Conservation (phyloP, 2,329 filamentous ascomycete genomes). For the Trichoderma sp. region DNA sequence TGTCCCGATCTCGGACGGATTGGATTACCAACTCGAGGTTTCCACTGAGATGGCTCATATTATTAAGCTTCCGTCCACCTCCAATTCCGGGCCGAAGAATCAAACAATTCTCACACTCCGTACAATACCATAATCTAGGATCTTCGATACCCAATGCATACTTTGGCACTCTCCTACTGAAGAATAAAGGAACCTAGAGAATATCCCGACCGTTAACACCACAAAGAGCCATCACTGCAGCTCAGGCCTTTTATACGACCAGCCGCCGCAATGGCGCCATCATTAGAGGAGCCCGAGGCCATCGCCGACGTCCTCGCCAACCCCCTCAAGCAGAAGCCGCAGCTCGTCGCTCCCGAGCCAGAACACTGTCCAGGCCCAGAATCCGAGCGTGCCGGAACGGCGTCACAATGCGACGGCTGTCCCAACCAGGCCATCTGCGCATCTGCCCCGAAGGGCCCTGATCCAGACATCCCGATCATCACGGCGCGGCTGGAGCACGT, state of each 20-base stretch:
- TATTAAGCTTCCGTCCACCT: constrained; percentile 24
- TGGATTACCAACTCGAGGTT: neutral
- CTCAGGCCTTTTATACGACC: neutral
- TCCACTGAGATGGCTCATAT: constrained; percentile 4
- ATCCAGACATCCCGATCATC: constrained; percentile 89
- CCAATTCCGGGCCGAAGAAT: neutral
- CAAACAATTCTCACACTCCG: neutral
- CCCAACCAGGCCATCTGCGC: constrained; percentile 96
- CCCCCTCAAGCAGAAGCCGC: constrained; percentile 72
- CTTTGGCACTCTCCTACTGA: neutral
- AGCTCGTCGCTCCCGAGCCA: constrained; percentile 90
- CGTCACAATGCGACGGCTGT: constrained; percentile 88
- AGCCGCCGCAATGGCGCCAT: constrained; percentile 65
- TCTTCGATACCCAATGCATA: neutral
- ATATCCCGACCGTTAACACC: neutral
- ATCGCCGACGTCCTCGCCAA: constrained; percentile 70
- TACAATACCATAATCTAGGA: neutral
- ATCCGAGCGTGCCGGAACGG: constrained; percentile 64
- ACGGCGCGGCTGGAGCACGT: constrained; percentile 76
- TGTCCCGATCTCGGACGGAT: constrained; percentile 10
- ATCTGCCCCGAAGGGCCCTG: constrained; percentile 78
- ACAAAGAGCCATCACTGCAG: neutral
- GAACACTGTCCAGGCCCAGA: constrained; percentile 95
- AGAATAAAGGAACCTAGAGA: neutral
- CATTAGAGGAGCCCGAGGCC: constrained; percentile 66